These are phyloP conservation scores for Neoboletus subvelutipes DNA, from an alignment of 768 basidiomycete genomes.

Conservation along the genomic window DNA sequence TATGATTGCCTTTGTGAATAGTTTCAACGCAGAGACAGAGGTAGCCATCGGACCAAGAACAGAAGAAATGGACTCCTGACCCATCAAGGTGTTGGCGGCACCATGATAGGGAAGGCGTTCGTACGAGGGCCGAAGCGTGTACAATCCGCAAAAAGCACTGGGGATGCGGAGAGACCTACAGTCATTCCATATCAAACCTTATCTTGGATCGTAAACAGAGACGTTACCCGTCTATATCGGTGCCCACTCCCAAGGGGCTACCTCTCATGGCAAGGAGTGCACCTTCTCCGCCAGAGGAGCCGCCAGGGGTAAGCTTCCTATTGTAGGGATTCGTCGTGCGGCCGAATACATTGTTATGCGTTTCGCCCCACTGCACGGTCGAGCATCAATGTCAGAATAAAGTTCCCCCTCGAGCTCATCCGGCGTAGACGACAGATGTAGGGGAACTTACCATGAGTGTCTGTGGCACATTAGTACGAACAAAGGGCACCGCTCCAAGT, in stretches of 20 bases:
- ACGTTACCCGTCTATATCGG: slow-evolving; percentile 74
- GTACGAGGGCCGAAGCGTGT: slow-evolving; percentile 71
- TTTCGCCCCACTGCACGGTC: slow-evolving; percentile 65
- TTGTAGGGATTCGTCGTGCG: slow-evolving; percentile 79
- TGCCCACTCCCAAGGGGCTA: slow-evolving; percentile 63
- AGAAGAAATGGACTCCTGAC: slow-evolving; percentile 70
- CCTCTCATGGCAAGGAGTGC: slow-evolving; percentile 61
- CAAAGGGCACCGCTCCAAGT: slow-evolving; percentile 69
- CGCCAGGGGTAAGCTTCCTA: slow-evolving; percentile 68
- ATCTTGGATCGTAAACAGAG: background rate
- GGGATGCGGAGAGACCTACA: slow-evolving; percentile 74
- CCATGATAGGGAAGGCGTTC: slow-evolving; percentile 70
- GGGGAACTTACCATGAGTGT: slow-evolving; percentile 59
- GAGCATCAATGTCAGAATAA: background rate
- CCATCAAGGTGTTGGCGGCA: slow-evolving; percentile 63
- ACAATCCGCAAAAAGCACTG: slow-evolving; percentile 64
- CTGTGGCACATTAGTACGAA: slow-evolving; percentile 76
- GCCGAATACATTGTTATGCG: slow-evolving; percentile 78
- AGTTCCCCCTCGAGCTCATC: background rate
- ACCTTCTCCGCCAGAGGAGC: slow-evolving; percentile 87
- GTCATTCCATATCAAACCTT: background rate
- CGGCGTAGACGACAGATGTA: background rate
- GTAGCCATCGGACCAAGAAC: slow-evolving; percentile 73
- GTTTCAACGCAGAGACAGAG: slow-evolving; percentile 62
- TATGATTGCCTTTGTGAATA: slow-evolving; percentile 44